Evolutionary conservation across 129 eudicot genomes (phyloP).

Genomic region (Ambrosia artemisiifolia): DNA sequence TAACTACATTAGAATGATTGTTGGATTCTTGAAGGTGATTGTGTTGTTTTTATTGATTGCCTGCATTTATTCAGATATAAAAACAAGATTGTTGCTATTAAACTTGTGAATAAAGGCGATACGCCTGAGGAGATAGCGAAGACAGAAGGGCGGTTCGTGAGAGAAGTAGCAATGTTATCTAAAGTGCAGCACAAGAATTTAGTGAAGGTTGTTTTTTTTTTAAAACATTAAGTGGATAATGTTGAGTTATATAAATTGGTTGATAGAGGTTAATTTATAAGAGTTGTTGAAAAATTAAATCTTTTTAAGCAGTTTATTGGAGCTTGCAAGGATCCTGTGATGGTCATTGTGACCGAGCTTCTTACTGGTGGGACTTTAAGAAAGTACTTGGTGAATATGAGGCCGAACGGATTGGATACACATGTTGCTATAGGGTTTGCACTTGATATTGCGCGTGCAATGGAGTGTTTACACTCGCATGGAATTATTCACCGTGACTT

Average conservation of each 20-base stretch:
- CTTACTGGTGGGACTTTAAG: conserved; percentile 77
- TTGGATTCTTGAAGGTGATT: no score
- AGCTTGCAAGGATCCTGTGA: conserved; percentile 84
- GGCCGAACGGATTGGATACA: conserved; percentile 69
- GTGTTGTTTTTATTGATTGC: conserved; percentile 21
- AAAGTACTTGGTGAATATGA: conserved; percentile 61
- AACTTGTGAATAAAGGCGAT: conserved; percentile 76
- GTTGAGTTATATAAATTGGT: background rate
- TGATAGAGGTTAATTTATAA: background rate
- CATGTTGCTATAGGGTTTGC: conserved; percentile 77
- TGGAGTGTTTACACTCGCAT: conserved; percentile 90
- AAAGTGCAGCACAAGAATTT: conserved; percentile 86
- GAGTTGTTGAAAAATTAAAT: background rate
- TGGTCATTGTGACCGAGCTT: conserved; percentile 88
- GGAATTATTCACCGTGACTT: conserved; percentile 96
- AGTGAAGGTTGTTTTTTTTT: conserved; percentile 56
- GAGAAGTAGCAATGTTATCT: conserved; percentile 89
- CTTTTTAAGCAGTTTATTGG: conserved; percentile 62
- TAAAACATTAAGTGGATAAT: background rate
- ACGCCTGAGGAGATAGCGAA: conserved; percentile 76
- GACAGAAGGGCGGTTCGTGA: conserved; percentile 62
- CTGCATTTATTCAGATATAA: conserved; percentile 54
- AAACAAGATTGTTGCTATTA: conserved; percentile 84
- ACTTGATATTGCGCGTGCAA: conserved; percentile 91
- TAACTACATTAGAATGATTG: background rate